Base-by-base conservation (phyloP, 2,329 filamentous ascomycete species). In the Exophiala sp. region DNA sequence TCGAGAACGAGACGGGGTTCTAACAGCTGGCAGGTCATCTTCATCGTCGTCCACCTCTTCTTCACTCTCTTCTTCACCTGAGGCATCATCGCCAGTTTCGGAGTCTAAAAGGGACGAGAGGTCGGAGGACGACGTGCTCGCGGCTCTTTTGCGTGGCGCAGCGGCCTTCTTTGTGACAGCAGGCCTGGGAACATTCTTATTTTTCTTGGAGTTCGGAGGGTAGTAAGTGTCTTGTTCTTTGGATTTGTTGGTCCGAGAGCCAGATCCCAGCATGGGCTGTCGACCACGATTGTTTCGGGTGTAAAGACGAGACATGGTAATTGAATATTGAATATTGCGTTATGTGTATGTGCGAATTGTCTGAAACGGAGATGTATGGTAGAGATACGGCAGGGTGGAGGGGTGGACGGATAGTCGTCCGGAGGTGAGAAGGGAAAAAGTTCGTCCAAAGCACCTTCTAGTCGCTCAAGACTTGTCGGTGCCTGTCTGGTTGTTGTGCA, bases 1-100 rank as follows among this genome's bases (percentile, higher is more conserved):
- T 45, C 64, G 65, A 58, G 66, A 69, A 68, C 71, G 72, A 69
- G 73, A 73, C 71, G 71, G 70, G 69, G 68, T 67, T 53, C 66
- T 65, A 45, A 65, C 68, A 60, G 68, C 69, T 57, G 72, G 70
- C 57, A 68, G 65, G 50, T 74, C 72, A 50, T 74, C 68, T 58
- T 75, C 71, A 52, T 76, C 72, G 45, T 74, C 72, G 11, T 72
- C 72, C 39, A 61, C 60, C 33, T 65, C 64, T 24, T 61, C 57
- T 9, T 65, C 65, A 12, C 60, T 61, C 3, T 62, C 63, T 41
- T 62, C 63, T 39, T 63, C 63, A 47, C 61, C 64, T 5, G 66
- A 63, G 21, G 58, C 58, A 51, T 64, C 62, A 35, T 55, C 63
- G 36, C 54, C 50, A 24, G 54, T 57, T n/a, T 60, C 54, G 32